Evolutionary conservation across 768 basidiomycete genomes (phyloP).

Genomic region (Russula emetica): DNA sequence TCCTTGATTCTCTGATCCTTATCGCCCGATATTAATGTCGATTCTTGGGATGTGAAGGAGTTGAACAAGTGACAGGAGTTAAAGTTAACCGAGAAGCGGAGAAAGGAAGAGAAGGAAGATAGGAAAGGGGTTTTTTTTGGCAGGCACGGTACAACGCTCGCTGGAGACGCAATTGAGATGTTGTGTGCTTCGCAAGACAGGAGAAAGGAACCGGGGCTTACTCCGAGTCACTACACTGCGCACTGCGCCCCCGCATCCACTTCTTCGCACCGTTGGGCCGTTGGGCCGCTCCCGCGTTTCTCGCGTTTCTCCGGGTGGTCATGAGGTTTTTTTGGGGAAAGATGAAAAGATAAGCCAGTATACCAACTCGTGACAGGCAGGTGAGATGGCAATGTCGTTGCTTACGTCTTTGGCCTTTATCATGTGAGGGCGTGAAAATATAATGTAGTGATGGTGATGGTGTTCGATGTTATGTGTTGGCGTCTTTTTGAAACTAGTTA

Average conservation of each 20-base stretch:
- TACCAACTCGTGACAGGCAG: slow-evolving; percentile 13
- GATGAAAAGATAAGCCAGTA: slow-evolving; percentile 22
- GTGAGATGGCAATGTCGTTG: slow-evolving; percentile 7
- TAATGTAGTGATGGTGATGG: background rate
- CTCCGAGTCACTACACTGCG: too few relatives aligned
- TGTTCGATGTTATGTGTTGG: too few relatives aligned
- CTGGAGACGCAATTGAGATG: background rate
- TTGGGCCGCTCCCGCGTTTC: background rate
- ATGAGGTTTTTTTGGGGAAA: slow-evolving; percentile 6
- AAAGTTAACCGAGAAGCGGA: background rate
- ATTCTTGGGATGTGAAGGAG: background rate
- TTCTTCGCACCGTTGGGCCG: too few relatives aligned
- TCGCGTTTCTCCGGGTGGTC: background rate
- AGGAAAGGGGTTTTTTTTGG: background rate
- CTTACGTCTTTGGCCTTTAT: slow-evolving; percentile 26
- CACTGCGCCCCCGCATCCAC: background rate
- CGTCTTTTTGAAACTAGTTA: too few relatives aligned
- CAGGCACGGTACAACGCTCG: background rate
- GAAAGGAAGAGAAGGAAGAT: background rate
- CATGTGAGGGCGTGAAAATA: background rate
- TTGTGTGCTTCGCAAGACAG: background rate
- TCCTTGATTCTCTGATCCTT: background rate
- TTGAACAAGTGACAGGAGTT: background rate
- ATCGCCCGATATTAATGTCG: background rate
- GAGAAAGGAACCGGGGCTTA: background rate